A percentile compares a stretch with the other conserved stretches of the same genome.
phyloP scores from a whole-genome alignment of 2,329 filamentous ascomycete species.

The Colletotrichum tamarilloi region DNA sequence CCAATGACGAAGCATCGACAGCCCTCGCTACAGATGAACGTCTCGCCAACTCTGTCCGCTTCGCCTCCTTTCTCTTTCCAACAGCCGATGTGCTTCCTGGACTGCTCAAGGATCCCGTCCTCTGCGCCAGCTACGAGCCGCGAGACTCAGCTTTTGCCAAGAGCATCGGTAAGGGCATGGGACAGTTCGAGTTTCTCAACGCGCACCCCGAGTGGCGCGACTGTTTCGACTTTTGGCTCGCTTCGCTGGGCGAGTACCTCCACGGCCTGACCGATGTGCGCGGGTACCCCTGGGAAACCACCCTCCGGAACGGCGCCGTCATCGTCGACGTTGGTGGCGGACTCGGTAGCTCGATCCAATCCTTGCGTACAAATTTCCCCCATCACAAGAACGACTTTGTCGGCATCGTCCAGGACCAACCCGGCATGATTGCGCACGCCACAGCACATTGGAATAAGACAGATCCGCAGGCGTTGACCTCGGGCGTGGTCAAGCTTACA shows the following conservation, averaged over 20 bases:
- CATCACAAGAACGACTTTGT: conserved; percentile 7
- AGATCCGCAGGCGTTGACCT: conserved; percentile 16
- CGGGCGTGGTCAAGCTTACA: conserved; percentile 48
- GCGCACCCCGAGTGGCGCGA: conserved; percentile 26
- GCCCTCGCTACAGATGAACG: conserved; percentile 17
- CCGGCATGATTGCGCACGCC: conserved; percentile 28
- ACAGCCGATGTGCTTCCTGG: conserved; percentile 17
- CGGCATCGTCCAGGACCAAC: conserved; percentile 28
- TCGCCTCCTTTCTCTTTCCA: conserved; percentile 26
- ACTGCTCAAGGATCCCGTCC: conserved; percentile 17
- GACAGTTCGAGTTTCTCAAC: conserved; percentile 30
- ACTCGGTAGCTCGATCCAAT: conserved; percentile 26
- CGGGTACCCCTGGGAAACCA: conserved; percentile 21
- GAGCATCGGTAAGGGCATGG: conserved; percentile 26
- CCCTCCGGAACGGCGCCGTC: conserved; percentile 18
- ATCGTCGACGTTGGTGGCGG: conserved; percentile 27
- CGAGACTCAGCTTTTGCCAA: conserved; percentile 23
- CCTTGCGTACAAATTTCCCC: conserved; percentile 14
- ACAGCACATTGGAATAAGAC: conserved; percentile 20
- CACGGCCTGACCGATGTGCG: conserved; percentile 26
- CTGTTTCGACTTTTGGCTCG: conserved; percentile 22
- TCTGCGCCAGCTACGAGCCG: conserved; percentile 21
- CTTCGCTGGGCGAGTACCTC: conserved; percentile 17
- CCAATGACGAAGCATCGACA: conserved; percentile 26
- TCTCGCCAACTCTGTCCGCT: conserved; percentile 25